Evolutionary conservation across 106 monocot species (phyloP).

Genomic region (Dendrobium catenatum): DNA sequence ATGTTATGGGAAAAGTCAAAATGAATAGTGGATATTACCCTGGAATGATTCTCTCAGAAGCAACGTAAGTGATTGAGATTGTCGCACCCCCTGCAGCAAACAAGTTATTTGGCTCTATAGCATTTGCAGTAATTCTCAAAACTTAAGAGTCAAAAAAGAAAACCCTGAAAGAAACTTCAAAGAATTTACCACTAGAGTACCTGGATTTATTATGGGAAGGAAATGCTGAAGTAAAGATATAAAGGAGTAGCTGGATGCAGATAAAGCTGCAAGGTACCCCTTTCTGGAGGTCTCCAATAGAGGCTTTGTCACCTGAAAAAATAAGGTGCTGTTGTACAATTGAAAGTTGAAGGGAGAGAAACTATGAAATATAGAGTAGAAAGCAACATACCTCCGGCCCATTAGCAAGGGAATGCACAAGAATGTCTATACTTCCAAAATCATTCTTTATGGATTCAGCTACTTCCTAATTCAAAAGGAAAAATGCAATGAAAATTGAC

Average conservation of each 20-base stretch:
- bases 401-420: slow-evolving; percentile 98
- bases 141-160: no score
- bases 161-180: background rate
- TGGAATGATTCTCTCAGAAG: slow-evolving; percentile 85
- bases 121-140: no score
- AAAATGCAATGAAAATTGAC: background rate
- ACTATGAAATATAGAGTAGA: background rate
- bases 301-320: slow-evolving; percentile 68
- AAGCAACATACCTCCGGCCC: slow-evolving; percentile 59
- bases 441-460: slow-evolving; percentile 86
- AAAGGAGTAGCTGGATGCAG: slow-evolving; percentile 94
- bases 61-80: slow-evolving; percentile 82
- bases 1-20: background rate
- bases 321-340: background rate
- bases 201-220: slow-evolving; percentile 98
- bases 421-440: slow-evolving; percentile 94
- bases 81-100: slow-evolving; percentile 41
- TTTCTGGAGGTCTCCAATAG: slow-evolving; percentile 87
- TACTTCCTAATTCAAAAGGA: slow-evolving; percentile 54
- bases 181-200: background rate
- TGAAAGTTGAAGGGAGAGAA: background rate
- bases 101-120: background rate
- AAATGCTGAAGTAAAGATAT: slow-evolving; percentile 82
- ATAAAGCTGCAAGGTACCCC: slow-evolving; percentile 91
- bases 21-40: slow-evolving; percentile 20